phyloP scores from a whole-genome alignment of 2,329 filamentous ascomycete genomes.

The Alternaria gaisen region DNA sequence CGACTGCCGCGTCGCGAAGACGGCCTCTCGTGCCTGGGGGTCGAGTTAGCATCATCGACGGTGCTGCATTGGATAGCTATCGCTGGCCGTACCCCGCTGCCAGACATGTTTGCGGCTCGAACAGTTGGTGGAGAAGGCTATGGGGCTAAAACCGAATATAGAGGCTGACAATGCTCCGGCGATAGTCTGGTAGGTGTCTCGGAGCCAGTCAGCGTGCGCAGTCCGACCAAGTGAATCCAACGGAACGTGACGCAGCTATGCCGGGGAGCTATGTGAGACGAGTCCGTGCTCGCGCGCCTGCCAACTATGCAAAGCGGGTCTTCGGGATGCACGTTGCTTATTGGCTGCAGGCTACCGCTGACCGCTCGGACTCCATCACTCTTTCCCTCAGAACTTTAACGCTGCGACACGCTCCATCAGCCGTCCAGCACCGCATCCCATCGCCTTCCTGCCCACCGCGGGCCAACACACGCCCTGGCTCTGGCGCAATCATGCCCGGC shows the following conservation, averaged over 20 bases:
- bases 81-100: conserved; percentile 58
- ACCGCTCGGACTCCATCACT: conserved; percentile 22
- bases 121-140: conserved; percentile 7
- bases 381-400: conserved; percentile 29
- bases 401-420: conserved; percentile 37
- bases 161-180: conserved; percentile 9
- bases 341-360: conserved; percentile 23
- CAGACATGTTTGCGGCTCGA: conserved; percentile 58
- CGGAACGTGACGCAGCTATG: conserved; percentile 32
- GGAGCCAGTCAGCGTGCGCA: conserved; percentile 14
- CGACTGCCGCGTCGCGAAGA: conserved; percentile 98
- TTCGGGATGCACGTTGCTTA: conserved; percentile 3
- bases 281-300: conserved; percentile 27
- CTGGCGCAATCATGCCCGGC: conserved; percentile 54
- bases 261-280: conserved; percentile 23
- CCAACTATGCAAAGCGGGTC: conserved; percentile 24
- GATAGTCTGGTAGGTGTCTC: conserved; percentile 10
- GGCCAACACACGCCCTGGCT: conserved; percentile 39
- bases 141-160: conserved; percentile 4
- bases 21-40: conserved; percentile 85
- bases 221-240: conserved; percentile 10
- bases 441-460: conserved; percentile 40
- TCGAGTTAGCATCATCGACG: conserved; percentile 30
- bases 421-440: conserved; percentile 27
- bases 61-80: conserved; percentile 28